phyloP scores from a whole-genome alignment of 495 filamentous ascomycete genomes.

The Entonaema liquescens region DNA sequence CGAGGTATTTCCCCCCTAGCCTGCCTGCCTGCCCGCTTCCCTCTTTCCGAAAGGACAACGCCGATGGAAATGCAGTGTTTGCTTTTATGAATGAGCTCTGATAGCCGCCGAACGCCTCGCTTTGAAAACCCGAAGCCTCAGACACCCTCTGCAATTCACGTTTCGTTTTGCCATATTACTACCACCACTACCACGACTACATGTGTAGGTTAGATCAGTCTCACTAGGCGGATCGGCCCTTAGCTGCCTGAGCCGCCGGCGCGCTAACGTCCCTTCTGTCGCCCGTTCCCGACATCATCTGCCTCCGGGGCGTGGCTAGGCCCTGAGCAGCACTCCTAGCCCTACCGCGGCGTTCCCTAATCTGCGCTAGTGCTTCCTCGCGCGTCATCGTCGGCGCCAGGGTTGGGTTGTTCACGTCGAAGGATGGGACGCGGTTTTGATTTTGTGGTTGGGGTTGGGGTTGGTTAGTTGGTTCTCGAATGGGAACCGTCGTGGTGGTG shows the following conservation, averaged over 20 bases:
- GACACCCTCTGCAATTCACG: background rate
- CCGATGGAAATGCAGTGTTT: slow-evolving; percentile 32
- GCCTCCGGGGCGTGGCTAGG: slow-evolving; percentile 53
- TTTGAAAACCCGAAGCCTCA: background rate
- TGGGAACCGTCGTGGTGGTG: slow-evolving; percentile 58
- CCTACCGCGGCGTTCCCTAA: slow-evolving; percentile 61
- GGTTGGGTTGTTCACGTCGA: slow-evolving; percentile 59
- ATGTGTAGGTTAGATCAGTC: background rate
- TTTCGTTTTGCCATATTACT: background rate
- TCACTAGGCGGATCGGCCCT: slow-evolving; percentile 34
- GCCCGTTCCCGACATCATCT: slow-evolving; percentile 46
- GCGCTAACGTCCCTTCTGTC: slow-evolving; percentile 56
- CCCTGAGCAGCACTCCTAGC: slow-evolving; percentile 55
- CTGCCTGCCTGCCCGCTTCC: background rate
- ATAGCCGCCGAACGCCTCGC: slow-evolving; percentile 25
- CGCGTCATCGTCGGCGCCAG: slow-evolving; percentile 64
- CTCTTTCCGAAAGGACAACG: slow-evolving; percentile 13
- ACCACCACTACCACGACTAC: background rate
- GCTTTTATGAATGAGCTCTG: background rate
- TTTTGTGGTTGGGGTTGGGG: no score
- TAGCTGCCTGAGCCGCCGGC: slow-evolving; percentile 44
- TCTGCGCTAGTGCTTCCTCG: slow-evolving; percentile 66
- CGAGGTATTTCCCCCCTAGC: background rate
- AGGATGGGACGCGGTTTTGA: slow-evolving; percentile 51
- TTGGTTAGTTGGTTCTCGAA: slow-evolving; percentile 46